Evolutionary conservation across 306 rosid species (phyloP), one percentile per base, ranked within the genome.

Genomic region (Corylus americana): DNA sequence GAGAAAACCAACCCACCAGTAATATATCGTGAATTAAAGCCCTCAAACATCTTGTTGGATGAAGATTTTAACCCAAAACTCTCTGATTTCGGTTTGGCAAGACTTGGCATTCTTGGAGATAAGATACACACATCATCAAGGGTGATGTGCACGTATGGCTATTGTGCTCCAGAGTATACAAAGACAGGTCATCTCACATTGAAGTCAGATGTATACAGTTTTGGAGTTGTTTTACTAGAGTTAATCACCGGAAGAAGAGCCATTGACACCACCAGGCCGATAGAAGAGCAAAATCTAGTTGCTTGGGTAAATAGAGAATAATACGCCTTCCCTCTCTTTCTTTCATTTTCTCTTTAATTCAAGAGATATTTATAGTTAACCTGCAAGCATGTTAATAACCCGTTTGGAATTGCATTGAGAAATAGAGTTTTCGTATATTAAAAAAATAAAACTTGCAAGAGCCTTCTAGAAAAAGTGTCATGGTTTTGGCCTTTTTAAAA

Each of bases 161-260:
- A 92, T 77, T 88, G 89, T 75, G 97, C 97, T 71, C 97, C 98
- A 1, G 98, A 94, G 82, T 91, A 89, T 71, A 81, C 89, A 29
- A 90, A 91, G 79, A 73, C 87, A 7, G 95, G 97, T 53, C 79
- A 84, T 31, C 88, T 92, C 81, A 92, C 97, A 8, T 62, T 87
- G 61, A 91, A 91, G 77, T 94, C 98, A 1, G 98, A 94, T 85
- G 92, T 92, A 0, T 94, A 88, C 79, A 92, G 97, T 73, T 94
- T 85, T 53, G 97, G 98, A 73, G 97, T 94, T 44, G 88, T 92
- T 42, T 81, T 94, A 44, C 87, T 94, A 8, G 98, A 94, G 86
- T 93, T 94, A 81, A 88, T 94, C 4, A 91, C 94, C 0, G 98
- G 98, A 73, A 78, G 98, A 68, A 87, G 93, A 74, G 94, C 92